Percentiles rank a stretch among this genome's conserved stretches.
Evolutionary conservation across 129 eudicot species (phyloP).

Genomic region (Centrapalus pauciflorus): DNA sequence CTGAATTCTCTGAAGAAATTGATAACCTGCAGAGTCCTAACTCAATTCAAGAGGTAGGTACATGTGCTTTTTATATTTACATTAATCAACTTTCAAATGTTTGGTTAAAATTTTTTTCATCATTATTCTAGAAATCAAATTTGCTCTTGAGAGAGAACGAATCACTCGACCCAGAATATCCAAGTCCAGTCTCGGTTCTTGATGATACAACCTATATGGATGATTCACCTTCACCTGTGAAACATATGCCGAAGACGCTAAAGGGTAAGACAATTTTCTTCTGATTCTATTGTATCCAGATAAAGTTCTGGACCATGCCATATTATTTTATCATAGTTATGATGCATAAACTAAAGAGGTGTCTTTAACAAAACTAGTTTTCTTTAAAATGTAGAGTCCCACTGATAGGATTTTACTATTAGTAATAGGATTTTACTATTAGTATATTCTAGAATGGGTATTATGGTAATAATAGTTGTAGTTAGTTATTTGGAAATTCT

Average conservation of each 20-base stretch:
- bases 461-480: too few relatives aligned
- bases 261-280: conserved; percentile 37
- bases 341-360: background rate
- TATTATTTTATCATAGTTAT: background rate
- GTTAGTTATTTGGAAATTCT: too few relatives aligned
- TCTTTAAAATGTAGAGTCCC: too few relatives aligned
- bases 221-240: conserved; percentile 63
- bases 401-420: too few relatives aligned
- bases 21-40: conserved; percentile 27
- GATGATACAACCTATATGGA: conserved; percentile 52
- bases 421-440: too few relatives aligned
- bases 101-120: background rate
- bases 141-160: conserved; percentile 42
- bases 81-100: background rate
- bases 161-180: conserved; percentile 52
- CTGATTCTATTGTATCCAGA: background rate
- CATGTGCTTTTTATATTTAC: background rate
- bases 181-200: conserved; percentile 93
- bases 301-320: background rate
- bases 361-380: too few relatives aligned
- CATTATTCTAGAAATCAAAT: conserved; percentile 41
- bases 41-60: conserved; percentile 47
- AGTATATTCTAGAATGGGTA: too few relatives aligned
- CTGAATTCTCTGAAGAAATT: conserved; percentile 26
- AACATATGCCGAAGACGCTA: conserved; percentile 35